Evolutionary conservation across 2,329 filamentous ascomycete species (phyloP).

Genomic region (Microdochium trichocladiopsis): DNA sequence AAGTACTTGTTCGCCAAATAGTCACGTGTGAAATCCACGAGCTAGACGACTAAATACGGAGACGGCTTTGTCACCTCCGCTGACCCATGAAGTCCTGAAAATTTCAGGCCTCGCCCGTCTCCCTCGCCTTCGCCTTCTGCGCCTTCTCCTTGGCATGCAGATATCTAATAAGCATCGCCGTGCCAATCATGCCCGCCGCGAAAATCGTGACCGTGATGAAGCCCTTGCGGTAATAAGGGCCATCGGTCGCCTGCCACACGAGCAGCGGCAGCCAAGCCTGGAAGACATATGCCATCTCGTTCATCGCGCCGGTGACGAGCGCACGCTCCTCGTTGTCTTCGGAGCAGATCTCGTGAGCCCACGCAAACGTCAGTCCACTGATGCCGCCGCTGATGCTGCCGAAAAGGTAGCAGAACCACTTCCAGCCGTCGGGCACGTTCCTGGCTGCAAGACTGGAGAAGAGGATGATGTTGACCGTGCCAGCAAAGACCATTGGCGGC

Average conservation of each 20-base stretch:
- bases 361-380: constrained; percentile 37
- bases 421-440: constrained; percentile 44
- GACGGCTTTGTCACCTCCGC: no score
- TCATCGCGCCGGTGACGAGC: constrained; percentile 59
- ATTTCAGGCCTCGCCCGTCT: background rate
- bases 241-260: constrained; percentile 59
- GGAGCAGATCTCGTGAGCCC: constrained; percentile 42
- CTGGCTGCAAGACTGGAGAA: constrained; percentile 33
- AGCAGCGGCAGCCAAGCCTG: constrained; percentile 63
- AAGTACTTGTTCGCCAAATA: no score
- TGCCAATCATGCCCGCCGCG: constrained; percentile 39
- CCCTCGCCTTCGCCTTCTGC: constrained; percentile 1
- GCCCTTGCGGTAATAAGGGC: constrained; percentile 53
- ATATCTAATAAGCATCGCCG: constrained; percentile 37
- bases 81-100: no score
- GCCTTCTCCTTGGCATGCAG: constrained; percentile 35
- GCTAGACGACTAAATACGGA: no score
- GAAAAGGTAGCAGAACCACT: constrained; percentile 57
- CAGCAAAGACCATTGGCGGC: constrained; percentile 55
- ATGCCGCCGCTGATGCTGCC: constrained; percentile 42
- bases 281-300: constrained; percentile 62
- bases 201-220: constrained; percentile 48
- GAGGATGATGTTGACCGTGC: constrained; percentile 32
- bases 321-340: constrained; percentile 57
- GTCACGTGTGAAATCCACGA: no score